These are phyloP conservation scores for Phaseolus coccineus DNA, from an alignment of 331 rosid genomes.

Conservation along the genomic window DNA sequence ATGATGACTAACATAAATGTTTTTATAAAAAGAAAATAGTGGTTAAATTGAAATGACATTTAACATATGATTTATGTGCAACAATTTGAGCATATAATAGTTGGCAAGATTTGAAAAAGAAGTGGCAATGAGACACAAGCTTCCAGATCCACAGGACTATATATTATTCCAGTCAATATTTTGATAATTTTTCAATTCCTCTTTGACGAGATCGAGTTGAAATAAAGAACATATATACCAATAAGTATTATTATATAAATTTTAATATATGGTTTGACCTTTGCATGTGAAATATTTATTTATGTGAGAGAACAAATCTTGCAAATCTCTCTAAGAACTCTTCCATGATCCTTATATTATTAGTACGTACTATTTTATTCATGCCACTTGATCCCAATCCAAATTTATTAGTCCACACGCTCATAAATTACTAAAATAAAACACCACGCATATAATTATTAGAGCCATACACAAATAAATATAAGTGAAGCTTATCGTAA, in stretches of 20 bases:
- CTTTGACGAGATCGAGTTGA: no score
- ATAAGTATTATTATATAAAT: neutral
- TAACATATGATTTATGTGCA: neutral
- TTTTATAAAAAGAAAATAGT: no score
- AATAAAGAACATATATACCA: neutral
- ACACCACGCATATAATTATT: constrained; percentile 23
- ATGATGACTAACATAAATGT: no score
- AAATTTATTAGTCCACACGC: constrained; percentile 20
- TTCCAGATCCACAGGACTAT: neutral
- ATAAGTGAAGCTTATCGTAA: constrained; percentile 31
- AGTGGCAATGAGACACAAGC: neutral
- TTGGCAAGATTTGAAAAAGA: neutral
- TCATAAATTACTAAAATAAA: neutral
- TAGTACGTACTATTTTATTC: constrained; percentile 17
- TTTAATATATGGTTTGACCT: constrained; percentile 42
- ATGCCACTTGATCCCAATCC: constrained; percentile 28
- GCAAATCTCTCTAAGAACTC: constrained; percentile 31
- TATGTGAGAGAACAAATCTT: constrained; percentile 33
- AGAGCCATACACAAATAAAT: constrained; percentile 8
- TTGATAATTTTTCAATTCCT: no score
- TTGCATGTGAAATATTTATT: constrained; percentile 25
- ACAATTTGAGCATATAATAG: neutral
- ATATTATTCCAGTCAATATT: neutral
- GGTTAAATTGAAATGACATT: neutral
- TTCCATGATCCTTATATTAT: constrained; percentile 34